Percentiles rank a stretch among this genome's conserved stretches.
Conservation (phyloP, 768 basidiomycete species). For the Kondoa subrosea region DNA sequence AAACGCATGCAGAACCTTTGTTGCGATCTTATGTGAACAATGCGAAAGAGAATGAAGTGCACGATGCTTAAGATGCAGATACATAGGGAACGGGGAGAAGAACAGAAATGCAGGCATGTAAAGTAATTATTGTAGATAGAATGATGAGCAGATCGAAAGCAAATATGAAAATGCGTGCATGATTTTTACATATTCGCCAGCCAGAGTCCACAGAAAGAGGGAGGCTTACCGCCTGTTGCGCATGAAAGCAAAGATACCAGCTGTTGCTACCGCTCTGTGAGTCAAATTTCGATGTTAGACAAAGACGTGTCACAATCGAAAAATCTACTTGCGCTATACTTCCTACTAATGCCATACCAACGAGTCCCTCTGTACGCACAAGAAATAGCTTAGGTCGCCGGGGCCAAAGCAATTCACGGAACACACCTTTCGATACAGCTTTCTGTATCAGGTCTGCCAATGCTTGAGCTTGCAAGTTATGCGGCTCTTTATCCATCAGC, state of each 20-base stretch:
- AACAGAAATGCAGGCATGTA: not conserved
- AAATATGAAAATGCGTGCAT: too few relatives aligned
- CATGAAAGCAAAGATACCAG: not conserved
- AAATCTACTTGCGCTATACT: slow-evolving; percentile 44
- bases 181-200: too few relatives aligned
- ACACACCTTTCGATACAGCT: slow-evolving; percentile 60
- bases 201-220: too few relatives aligned
- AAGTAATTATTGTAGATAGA: too few relatives aligned
- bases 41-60: not conserved
- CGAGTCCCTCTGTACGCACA: slow-evolving; percentile 64
- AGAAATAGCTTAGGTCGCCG: not conserved
- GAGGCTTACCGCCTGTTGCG: not conserved
- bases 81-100: not conserved
- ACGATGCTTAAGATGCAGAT: not conserved
- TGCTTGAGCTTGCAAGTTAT: slow-evolving; percentile 82
- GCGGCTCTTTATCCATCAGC: slow-evolving; percentile 76
- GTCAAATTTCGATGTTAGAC: not conserved
- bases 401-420: not conserved
- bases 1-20: not conserved
- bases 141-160: too few relatives aligned
- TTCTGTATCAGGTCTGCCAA: slow-evolving; percentile 69
- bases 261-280: not conserved
- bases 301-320: not conserved
- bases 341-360: slow-evolving; percentile 89
- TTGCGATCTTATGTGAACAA: not conserved